Percentiles rank a stretch among this genome's conserved stretches.
Evolutionary conservation across 306 rosid species (phyloP).

Genomic region (Cucumis sativus): DNA sequence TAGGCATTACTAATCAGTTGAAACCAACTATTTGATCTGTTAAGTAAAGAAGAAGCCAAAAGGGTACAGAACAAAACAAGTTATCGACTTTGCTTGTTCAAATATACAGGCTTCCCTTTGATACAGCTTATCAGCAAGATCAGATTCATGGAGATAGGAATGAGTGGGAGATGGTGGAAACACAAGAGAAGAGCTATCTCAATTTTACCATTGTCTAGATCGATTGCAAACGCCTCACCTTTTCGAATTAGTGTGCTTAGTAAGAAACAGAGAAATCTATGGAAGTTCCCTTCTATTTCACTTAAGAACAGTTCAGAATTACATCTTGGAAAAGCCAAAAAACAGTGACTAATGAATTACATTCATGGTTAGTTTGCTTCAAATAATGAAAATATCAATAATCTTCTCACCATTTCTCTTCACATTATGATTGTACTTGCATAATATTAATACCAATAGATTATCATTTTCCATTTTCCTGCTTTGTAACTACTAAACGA

Average conservation of each 20-base stretch:
- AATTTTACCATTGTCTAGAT: background rate
- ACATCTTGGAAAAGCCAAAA: background rate
- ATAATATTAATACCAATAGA: background rate
- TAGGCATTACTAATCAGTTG: background rate
- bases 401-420: background rate
- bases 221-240: background rate
- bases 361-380: background rate
- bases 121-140: background rate
- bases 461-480: background rate
- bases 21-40: background rate
- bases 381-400: background rate
- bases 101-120: background rate
- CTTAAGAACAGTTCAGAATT: background rate
- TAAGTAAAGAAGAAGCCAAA: background rate
- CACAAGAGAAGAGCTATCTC: background rate
- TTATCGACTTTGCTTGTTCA: background rate
- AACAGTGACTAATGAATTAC: background rate
- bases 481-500: background rate
- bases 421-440: background rate
- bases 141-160: background rate
- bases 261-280: background rate
- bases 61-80: background rate
- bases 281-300: background rate
- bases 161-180: background rate
- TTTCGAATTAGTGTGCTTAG: background rate